Evolutionary conservation across 75 land plant genomes (phyloP).

Genomic region (Cryptomeria japonica): DNA sequence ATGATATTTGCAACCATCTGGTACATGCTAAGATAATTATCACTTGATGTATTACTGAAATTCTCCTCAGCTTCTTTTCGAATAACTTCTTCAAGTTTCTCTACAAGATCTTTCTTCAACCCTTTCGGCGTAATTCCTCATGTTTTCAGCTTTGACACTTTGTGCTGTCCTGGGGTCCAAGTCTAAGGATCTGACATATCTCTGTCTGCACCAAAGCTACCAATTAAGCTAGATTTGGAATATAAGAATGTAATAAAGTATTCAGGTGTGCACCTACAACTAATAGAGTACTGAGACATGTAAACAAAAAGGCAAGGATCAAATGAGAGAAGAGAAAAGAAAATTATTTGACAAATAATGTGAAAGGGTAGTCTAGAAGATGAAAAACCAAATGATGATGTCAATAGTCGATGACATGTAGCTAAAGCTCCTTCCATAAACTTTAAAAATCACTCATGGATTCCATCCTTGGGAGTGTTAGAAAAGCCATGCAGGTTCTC

Average conservation of each 20-base stretch:
- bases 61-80: constrained; percentile 23
- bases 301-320: constrained; percentile 14
- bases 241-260: constrained; percentile 5
- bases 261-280: constrained; percentile 11
- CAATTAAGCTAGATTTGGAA: constrained; percentile 12
- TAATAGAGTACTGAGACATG: constrained; percentile 8
- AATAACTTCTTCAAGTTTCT: constrained; percentile 35
- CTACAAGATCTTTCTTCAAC: constrained; percentile 38
- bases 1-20: not conserved
- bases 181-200: constrained; percentile 22
- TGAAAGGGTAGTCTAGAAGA: constrained; percentile 11
- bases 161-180: constrained; percentile 49
- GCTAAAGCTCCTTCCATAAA: constrained; percentile 14
- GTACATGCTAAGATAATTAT: not conserved
- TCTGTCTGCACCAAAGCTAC: constrained; percentile 14
- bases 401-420: constrained; percentile 7
- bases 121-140: constrained; percentile 39
- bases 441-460: constrained; percentile 6
- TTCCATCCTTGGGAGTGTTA: constrained; percentile 10
- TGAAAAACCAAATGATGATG: constrained; percentile 10
- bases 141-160: constrained; percentile 35
- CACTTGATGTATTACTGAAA: not conserved
- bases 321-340: constrained; percentile 9
- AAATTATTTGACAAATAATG: constrained; percentile 10
- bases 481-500: constrained; percentile 10